These are phyloP conservation scores for Trichocomaceae sp. DNA, from an alignment of 2,329 filamentous ascomycete genomes.

Conservation along the genomic window DNA sequence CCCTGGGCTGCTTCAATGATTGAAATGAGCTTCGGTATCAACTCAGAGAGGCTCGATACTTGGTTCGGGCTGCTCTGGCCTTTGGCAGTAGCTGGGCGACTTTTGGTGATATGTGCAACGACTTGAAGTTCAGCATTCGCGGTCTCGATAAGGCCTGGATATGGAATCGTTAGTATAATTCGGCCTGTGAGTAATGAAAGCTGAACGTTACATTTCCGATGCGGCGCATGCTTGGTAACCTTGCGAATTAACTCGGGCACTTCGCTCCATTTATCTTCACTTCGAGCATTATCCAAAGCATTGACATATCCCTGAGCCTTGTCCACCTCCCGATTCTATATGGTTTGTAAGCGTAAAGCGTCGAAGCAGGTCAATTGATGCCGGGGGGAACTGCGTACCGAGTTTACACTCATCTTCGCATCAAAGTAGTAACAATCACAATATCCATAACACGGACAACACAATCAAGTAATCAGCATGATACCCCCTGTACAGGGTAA, in stretches of 20 bases:
- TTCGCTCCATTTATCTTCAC: conserved; percentile 77
- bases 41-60: conserved; percentile 38
- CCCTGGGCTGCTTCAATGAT: conserved; percentile 55
- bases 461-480: neutral
- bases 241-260: conserved; percentile 88
- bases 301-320: conserved; percentile 80
- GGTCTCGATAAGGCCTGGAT: conserved; percentile 59
- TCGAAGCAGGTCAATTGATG: neutral
- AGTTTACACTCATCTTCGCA: conserved; percentile 21
- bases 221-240: conserved; percentile 85
- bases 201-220: conserved; percentile 63
- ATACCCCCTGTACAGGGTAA: conserved; percentile 1
- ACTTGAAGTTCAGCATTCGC: conserved; percentile 64
- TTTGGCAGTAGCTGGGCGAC: conserved; percentile 24
- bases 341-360: neutral
- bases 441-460: conserved; percentile 11
- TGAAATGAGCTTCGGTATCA: conserved; percentile 36
- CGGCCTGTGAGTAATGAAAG: conserved; percentile 12
- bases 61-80: conserved; percentile 17
- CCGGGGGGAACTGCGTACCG: conserved; percentile 6
- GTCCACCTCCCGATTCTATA: conserved; percentile 49
- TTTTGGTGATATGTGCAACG: conserved; percentile 45
- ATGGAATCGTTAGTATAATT: conserved; percentile 15
- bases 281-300: conserved; percentile 78
- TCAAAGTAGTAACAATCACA: conserved; percentile 1